Conservation (phyloP, 768 basidiomycete genomes). For the Trametes gibbosa region DNA sequence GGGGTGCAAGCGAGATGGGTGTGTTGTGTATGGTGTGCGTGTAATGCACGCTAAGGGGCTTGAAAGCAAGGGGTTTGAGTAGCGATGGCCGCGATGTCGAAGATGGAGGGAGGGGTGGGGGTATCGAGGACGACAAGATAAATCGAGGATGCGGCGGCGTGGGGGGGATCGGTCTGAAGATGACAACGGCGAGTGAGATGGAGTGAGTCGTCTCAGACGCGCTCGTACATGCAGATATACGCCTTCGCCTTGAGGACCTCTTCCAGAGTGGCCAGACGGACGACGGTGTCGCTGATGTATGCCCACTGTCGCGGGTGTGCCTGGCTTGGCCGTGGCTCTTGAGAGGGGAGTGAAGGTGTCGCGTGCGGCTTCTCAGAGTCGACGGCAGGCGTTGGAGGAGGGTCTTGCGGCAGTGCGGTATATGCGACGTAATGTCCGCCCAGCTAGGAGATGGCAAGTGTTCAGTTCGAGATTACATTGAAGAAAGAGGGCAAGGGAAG, state of each 20-base stretch:
- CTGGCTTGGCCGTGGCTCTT: constrained; percentile 5
- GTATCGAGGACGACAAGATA: too few relatives aligned
- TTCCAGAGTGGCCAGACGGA: constrained; percentile 76
- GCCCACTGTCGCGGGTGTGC: constrained; percentile 68
- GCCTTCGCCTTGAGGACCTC: constrained; percentile 91
- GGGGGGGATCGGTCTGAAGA: background rate
- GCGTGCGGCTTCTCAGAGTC: constrained; percentile 5
- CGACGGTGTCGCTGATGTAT: constrained; percentile 86
- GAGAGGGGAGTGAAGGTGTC: background rate
- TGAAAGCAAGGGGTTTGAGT: background rate
- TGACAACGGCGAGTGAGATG: background rate
- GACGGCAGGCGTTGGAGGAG: background rate
- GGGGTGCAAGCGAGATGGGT: too few relatives aligned
- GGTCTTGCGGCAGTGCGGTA: constrained; percentile 58
- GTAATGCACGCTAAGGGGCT: background rate
- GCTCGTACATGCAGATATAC: constrained; percentile 92
- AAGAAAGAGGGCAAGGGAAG: background rate
- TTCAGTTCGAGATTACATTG: background rate
- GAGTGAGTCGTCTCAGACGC: constrained; percentile 38
- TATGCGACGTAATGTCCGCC: constrained; percentile 91
- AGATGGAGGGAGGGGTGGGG: background rate
- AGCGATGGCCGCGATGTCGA: background rate
- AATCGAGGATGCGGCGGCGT: background rate
- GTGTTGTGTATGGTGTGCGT: background rate
- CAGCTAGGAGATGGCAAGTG: constrained; percentile 43